Evolutionary conservation across 257 asterid species (phyloP).

Genomic region (Fraxinus pennsylvanica): DNA sequence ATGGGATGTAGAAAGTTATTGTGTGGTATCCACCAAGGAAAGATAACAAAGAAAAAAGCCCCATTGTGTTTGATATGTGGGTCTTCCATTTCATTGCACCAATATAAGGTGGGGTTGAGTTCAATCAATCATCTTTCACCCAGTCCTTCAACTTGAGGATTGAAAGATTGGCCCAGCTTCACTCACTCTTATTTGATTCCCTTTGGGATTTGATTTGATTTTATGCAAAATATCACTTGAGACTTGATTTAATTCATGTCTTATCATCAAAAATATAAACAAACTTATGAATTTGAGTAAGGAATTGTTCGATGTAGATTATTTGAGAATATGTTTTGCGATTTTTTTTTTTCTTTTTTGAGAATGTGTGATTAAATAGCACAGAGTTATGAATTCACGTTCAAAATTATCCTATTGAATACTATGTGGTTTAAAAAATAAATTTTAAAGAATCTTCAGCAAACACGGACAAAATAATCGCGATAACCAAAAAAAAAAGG

Average conservation of each 20-base stretch:
- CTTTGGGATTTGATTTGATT: not conserved
- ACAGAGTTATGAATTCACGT: no score
- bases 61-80: slow-evolving; percentile 40
- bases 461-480: no score
- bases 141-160: slow-evolving; percentile 36
- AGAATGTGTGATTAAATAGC: no score
- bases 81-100: slow-evolving; percentile 60
- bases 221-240: not conserved
- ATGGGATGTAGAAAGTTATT: slow-evolving; percentile 35
- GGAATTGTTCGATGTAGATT: no score
- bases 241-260: not conserved
- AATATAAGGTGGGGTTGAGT: slow-evolving; percentile 84
- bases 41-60: slow-evolving; percentile 17
- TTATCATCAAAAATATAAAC: not conserved
- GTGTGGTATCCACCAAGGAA: slow-evolving; percentile 45
- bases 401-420: no score
- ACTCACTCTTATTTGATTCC: not conserved
- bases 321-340: no score
- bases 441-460: no score
- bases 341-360: no score
- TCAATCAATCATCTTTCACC: slow-evolving; percentile 69
- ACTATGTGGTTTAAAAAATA: no score
- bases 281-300: not conserved
- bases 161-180: not conserved
- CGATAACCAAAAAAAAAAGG: no score